These are phyloP conservation scores for Lecanicillium sp. DNA, from an alignment of 2,329 filamentous ascomycete genomes.

Conservation along the genomic window DNA sequence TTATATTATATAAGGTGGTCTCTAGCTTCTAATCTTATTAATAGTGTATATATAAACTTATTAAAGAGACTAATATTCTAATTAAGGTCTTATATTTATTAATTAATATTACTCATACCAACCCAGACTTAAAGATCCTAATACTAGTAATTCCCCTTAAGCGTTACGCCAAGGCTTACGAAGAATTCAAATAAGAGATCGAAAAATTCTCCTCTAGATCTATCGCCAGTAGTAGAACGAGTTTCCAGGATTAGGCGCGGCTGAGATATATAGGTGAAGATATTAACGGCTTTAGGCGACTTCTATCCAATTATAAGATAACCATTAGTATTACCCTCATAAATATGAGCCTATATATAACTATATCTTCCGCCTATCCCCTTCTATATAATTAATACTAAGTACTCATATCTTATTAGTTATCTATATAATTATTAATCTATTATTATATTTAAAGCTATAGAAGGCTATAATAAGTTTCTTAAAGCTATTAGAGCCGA, in stretches of 20 bases:
- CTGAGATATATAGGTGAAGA: slow-evolving; percentile 38
- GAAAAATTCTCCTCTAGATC: slow-evolving; percentile 25
- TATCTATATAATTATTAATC: slow-evolving; percentile 8
- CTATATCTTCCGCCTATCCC: neutral
- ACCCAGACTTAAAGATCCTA: slow-evolving; percentile 16
- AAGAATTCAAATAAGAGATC: slow-evolving; percentile 35
- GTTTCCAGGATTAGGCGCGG: slow-evolving; percentile 40
- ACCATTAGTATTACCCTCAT: slow-evolving; percentile 19
- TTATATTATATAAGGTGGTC: slow-evolving; percentile 31
- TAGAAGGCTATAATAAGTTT: slow-evolving; percentile 13
- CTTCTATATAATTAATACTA: neutral
- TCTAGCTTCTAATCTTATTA: slow-evolving; percentile 27
- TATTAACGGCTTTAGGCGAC: slow-evolving; percentile 33
- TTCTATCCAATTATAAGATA: slow-evolving; percentile 35
- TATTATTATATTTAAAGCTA: slow-evolving; percentile 8
- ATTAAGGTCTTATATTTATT: slow-evolving; percentile 28
- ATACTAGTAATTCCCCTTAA: slow-evolving; percentile 28
- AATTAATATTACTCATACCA: slow-evolving; percentile 20
- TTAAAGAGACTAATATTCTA: slow-evolving; percentile 33
- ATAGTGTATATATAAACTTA: slow-evolving; percentile 32
- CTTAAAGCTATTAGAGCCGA: slow-evolving; percentile 14
- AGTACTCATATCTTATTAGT: neutral
- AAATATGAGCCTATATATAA: slow-evolving; percentile 19
- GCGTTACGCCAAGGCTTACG: slow-evolving; percentile 36
- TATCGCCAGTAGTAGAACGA: slow-evolving; percentile 21